These are phyloP conservation scores for Candida methanosorbosa DNA, from an alignment of 805 yeast genomes.

Conservation along the genomic window DNA sequence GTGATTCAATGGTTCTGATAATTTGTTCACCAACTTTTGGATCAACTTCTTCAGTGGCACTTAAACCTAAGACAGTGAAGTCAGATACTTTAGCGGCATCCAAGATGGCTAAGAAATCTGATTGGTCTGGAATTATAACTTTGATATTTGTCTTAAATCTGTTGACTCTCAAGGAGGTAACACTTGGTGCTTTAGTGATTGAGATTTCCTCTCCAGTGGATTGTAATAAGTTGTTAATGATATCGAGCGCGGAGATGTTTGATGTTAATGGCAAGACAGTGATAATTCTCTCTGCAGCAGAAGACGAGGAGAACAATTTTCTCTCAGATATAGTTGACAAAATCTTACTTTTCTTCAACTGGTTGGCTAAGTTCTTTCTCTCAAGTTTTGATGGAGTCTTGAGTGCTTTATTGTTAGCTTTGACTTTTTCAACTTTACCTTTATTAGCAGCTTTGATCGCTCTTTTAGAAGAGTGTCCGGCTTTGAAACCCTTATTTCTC, in stretches of 20 bases:
- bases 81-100: constrained; percentile 90
- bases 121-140: constrained; percentile 62
- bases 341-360: constrained; percentile 67
- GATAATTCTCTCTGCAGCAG: constrained; percentile 76
- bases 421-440: constrained; percentile 79
- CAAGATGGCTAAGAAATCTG: constrained; percentile 56
- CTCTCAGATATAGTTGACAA: constrained; percentile 47
- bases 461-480: constrained; percentile 86
- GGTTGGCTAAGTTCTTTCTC: constrained; percentile 73
- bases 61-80: constrained; percentile 80
- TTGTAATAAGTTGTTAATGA: constrained; percentile 43
- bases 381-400: constrained; percentile 41
- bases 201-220: constrained; percentile 23
- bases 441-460: constrained; percentile 70
- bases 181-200: constrained; percentile 34
- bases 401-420: constrained; percentile 25
- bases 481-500: constrained; percentile 83
- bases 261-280: constrained; percentile 72
- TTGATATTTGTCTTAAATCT: constrained; percentile 73
- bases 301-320: constrained; percentile 68
- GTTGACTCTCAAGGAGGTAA: constrained; percentile 41
- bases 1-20: constrained; percentile 79
- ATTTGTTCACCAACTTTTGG: constrained; percentile 78
- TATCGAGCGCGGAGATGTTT: constrained; percentile 52
- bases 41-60: constrained; percentile 80